Conservation (phyloP, 306 rosid species). For the Prunus armeniaca region DNA sequence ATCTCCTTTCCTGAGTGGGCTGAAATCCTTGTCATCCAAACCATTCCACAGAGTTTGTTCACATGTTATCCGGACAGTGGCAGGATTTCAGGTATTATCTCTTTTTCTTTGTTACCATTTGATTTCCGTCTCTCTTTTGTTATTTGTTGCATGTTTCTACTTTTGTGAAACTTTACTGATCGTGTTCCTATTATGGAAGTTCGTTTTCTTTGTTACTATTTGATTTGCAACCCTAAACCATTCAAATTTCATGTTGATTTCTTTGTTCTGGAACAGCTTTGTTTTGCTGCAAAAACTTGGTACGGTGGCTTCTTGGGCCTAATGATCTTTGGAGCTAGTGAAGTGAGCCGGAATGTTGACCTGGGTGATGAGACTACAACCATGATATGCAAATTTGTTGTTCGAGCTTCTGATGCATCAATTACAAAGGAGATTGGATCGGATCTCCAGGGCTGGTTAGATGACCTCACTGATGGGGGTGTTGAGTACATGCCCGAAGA, state of each 20-base stretch:
- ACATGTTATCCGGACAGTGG: constrained; percentile 89
- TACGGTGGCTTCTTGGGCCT: constrained; percentile 93
- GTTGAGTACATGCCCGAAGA: constrained; percentile 99
- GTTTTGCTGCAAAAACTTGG: constrained; percentile 98
- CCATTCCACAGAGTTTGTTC: constrained; percentile 99
- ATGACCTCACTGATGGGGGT: constrained; percentile 96
- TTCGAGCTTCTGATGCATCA: constrained; percentile 91
- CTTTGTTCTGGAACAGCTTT: constrained; percentile 45
- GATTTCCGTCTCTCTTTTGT: background rate
- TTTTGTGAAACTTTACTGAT: constrained; percentile 1
- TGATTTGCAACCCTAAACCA: background rate
- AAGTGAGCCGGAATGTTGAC: constrained; percentile 95
- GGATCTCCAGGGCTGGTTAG: constrained; percentile 96
- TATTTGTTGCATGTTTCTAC: background rate
- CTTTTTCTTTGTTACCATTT: background rate
- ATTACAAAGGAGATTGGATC: constrained; percentile 89
- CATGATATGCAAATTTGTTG: constrained; percentile 93
- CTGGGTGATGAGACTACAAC: constrained; percentile 95
- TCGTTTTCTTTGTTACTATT: background rate
- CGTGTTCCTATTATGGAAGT: background rate
- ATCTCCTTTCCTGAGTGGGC: constrained; percentile 94
- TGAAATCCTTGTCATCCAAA: constrained; percentile 85
- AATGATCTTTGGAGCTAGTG: constrained; percentile 99
- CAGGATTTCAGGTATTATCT: constrained; percentile 83
- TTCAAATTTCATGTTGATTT: background rate